These are phyloP conservation scores for Thermomucor indicae-seudaticae DNA, from an alignment of 371 early-diverging fungal species.

Conservation along the genomic window DNA sequence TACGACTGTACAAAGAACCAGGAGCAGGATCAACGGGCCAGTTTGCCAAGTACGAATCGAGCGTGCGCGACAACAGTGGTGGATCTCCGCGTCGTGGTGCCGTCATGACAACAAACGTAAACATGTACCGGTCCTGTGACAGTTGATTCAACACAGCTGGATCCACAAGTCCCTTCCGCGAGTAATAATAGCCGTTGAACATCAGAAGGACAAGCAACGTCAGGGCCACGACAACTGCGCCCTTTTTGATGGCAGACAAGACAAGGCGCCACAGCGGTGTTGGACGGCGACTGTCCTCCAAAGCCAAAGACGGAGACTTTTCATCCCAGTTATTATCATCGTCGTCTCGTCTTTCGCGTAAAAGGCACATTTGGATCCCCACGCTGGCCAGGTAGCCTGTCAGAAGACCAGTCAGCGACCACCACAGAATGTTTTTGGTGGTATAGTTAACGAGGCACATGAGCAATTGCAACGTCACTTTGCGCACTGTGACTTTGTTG, in stretches of 20 bases:
- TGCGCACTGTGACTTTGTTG: conserved; percentile 37
- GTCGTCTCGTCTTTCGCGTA: conserved; percentile 21
- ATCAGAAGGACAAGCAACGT: conserved; percentile 32
- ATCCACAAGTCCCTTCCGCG: conserved; percentile 31
- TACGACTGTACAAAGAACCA: conserved; percentile 43
- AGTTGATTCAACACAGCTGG: conserved; percentile 26
- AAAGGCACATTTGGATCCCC: conserved; percentile 21
- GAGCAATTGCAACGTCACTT: conserved; percentile 42
- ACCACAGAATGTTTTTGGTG: conserved; percentile 59
- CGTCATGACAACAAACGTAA: conserved; percentile 57
- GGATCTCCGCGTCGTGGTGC: conserved; percentile 56
- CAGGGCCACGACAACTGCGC: conserved; percentile 17
- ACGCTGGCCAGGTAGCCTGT: conserved; percentile 44
- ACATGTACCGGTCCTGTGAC: conserved; percentile 38
- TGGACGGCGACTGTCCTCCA: conserved; percentile 19
- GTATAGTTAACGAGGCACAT: conserved; percentile 52
- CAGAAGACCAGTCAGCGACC: conserved; percentile 52
- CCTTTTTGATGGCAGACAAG: conserved; percentile 27
- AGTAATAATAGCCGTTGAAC: conserved; percentile 33
- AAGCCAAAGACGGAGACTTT: neutral
- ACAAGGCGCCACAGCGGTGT: conserved; percentile 37
- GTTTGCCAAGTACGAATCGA: conserved; percentile 50
- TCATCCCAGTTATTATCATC: neutral
- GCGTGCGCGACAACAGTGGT: conserved; percentile 43
- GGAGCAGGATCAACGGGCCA: conserved; percentile 41